A percentile compares a stretch with the other conserved stretches of the same genome.
Evolutionary conservation across 345 rosid species (phyloP).

Genomic region (Pugionium dolabratum): DNA sequence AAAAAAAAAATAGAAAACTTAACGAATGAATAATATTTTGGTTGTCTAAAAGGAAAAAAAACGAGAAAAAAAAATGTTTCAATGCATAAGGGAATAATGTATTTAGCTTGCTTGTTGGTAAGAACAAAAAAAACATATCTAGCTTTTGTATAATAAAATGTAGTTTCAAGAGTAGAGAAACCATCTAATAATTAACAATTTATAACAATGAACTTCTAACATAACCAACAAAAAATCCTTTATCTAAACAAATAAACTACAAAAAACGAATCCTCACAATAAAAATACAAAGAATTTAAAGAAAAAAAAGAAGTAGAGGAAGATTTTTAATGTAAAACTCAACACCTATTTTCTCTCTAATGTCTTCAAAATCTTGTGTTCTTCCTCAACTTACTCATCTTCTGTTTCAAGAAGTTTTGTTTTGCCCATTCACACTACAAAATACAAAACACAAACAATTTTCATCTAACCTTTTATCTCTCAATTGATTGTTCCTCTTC

Average conservation of each 20-base stretch:
- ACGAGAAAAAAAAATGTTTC: too few relatives aligned
- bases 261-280: constrained; percentile 34
- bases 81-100: too few relatives aligned
- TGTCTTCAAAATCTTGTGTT: constrained; percentile 42
- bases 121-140: too few relatives aligned
- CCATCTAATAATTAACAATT: constrained; percentile 32
- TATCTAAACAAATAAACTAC: constrained; percentile 38
- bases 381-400: constrained; percentile 28
- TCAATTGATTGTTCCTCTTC: constrained; percentile 34
- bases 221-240: constrained; percentile 19
- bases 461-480: constrained; percentile 26
- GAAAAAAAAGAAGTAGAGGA: constrained; percentile 28
- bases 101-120: too few relatives aligned
- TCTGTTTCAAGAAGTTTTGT: constrained; percentile 31
- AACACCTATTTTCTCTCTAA: constrained; percentile 1
- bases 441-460: constrained; percentile 41
- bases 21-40: too few relatives aligned
- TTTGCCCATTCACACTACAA: constrained; percentile 37
- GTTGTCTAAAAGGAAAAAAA: too few relatives aligned
- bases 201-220: constrained; percentile 23
- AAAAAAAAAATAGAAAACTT: too few relatives aligned
- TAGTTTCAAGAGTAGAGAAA: neutral
- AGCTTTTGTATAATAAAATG: too few relatives aligned
- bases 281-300: constrained; percentile 42
- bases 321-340: constrained; percentile 31